Conservation (phyloP, 352 stramenopile species). For the Phytophthora citricola region DNA sequence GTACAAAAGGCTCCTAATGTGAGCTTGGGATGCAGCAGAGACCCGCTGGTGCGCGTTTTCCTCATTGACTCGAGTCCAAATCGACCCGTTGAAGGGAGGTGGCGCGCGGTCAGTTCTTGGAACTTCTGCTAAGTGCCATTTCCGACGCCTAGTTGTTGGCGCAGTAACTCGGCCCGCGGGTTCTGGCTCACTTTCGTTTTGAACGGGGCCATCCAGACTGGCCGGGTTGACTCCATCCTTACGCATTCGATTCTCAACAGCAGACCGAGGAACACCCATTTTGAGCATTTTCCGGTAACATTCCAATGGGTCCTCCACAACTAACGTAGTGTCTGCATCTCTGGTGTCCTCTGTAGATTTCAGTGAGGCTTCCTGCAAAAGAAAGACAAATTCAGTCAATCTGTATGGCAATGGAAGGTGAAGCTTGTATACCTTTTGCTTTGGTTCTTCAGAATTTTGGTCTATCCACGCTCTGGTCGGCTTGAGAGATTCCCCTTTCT, state of each 20-base stretch:
- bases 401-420: background rate
- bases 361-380: too few relatives aligned
- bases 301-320: slow-evolving; percentile 12
- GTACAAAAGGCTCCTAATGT: slow-evolving; percentile 19
- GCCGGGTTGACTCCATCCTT: slow-evolving; percentile 29
- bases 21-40: slow-evolving; percentile 8
- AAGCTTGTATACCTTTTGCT: slow-evolving; percentile 8
- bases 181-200: background rate
- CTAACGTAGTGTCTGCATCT: background rate
- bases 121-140: slow-evolving; percentile 35
- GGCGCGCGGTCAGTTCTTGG: slow-evolving; percentile 16
- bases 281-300: slow-evolving; percentile 35
- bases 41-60: slow-evolving; percentile 19
- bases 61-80: slow-evolving; percentile 24
- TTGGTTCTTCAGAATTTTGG: slow-evolving; percentile 2
- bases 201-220: slow-evolving; percentile 1
- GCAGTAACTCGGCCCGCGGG: background rate
- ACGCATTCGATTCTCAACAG: slow-evolving; percentile 32
- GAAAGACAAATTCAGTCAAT: too few relatives aligned
- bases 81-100: slow-evolving; percentile 16
- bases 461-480: slow-evolving; percentile 13
- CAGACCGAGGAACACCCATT: slow-evolving; percentile 30
- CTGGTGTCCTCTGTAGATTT: slow-evolving; percentile 1
- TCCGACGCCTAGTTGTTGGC: slow-evolving; percentile 17
- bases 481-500: slow-evolving; percentile 33